Evolutionary conservation across 1,139 yeast genomes (phyloP).

Genomic region (Kodamaea anthophila): DNA sequence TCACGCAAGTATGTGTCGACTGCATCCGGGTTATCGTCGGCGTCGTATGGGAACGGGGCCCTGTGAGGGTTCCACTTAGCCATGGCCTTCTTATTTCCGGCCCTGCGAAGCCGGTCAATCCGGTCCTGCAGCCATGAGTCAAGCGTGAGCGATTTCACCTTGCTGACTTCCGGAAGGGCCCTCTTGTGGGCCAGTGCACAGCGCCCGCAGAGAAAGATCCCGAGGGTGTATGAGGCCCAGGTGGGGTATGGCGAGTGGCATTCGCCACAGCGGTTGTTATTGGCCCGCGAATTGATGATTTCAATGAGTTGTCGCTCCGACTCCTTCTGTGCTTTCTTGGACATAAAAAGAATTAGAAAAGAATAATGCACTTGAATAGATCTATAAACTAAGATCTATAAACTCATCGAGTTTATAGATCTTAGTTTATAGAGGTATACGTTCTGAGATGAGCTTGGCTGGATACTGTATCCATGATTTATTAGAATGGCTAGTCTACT

Average conservation of each 20-base stretch:
- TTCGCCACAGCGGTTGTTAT: constrained; percentile 66
- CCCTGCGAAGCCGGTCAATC: constrained; percentile 48
- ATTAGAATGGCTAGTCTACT: no score
- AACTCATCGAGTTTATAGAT: no score
- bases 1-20: constrained; percentile 49
- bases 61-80: constrained; percentile 56
- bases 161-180: constrained; percentile 51
- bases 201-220: constrained; percentile 68
- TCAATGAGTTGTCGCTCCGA: constrained; percentile 40
- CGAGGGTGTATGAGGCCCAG: constrained; percentile 46
- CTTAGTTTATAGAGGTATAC: no score
- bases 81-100: constrained; percentile 64
- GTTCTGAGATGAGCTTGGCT: no score
- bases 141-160: constrained; percentile 73
- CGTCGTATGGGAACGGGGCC: constrained; percentile 67
- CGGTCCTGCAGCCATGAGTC: constrained; percentile 71
- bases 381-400: no score
- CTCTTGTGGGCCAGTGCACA: constrained; percentile 78
- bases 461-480: no score
- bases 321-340: constrained; percentile 31
- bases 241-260: constrained; percentile 62
- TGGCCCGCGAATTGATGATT: constrained; percentile 32
- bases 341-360: constrained; percentile 5
- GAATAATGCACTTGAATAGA: no score
- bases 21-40: constrained; percentile 43